Evolutionary conservation across 345 rosid genomes (phyloP), one percentile per base, ranked within the genome.

Genomic region (Conringia planisiliqua): DNA sequence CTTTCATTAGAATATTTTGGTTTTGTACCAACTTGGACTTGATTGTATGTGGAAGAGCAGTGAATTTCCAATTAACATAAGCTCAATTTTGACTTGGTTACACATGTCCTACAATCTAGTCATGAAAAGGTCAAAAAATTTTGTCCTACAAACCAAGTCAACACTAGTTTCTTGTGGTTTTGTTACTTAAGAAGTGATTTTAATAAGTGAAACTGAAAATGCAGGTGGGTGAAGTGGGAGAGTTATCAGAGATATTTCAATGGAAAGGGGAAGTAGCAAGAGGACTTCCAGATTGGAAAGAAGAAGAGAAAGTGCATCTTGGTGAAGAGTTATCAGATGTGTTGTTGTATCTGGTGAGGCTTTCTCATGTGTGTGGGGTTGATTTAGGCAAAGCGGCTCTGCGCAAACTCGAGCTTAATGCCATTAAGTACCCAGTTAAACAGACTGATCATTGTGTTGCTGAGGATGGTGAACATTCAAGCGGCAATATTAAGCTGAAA

Each of bases 301-400:
- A 94, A 65, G 96, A 91, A 35, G 96, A 91, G 71, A 91, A 84
- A 63, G 81, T 85, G 11, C 98, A 93, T 63, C 73, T 91, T 4
- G 97, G 98, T 1, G 98, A 93, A 80, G 96, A 91, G 83, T 83
- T 91, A 18, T 93, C 97, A 3, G 98, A 93, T 78, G 98, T 94
- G 3, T 74, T 94, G 73, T 86, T 94, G 54, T 91, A 94, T 79
- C 89, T 94, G 22, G 88, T 94, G 62, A 83, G 94, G 86, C 95
- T 94, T 42, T 91, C 97, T 54, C 90, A 94, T 77, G 81, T 78
- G 0, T 93, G 98, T 52, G 97, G 91, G 3, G 79, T 91, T 48
- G 93, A 93, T 77, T 61, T 93, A 68, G 98, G 90, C 24, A 80
- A 83, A 78, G 98, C 98, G 5, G 97, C 96, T 36, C 70, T 91